A percentile compares a stretch with the other conserved stretches of the same genome.
These are phyloP conservation scores for Mycena leptocephala DNA, from an alignment of 768 basidiomycete species.

Conservation along the genomic window DNA sequence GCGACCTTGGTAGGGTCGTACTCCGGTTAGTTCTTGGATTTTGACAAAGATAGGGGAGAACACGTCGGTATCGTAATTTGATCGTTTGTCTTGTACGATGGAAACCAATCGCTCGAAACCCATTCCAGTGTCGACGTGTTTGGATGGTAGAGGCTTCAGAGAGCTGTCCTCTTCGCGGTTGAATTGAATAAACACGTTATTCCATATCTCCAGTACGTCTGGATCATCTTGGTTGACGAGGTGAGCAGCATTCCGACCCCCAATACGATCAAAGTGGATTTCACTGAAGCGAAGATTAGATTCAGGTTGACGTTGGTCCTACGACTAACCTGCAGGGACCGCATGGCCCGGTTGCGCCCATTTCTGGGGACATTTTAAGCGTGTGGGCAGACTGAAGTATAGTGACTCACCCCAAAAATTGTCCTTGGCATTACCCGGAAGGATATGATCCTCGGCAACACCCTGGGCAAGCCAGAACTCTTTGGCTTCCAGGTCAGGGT, in stretches of 20 bases:
- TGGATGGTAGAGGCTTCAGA: conserved; percentile 86
- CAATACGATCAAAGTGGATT: conserved; percentile 97
- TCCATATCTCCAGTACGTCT: conserved; percentile 98
- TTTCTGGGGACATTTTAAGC: conserved; percentile 72
- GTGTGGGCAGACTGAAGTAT: not conserved
- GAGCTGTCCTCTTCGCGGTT: conserved; percentile 94
- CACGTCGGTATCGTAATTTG: conserved; percentile 99
- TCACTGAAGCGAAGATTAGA: conserved; percentile 69
- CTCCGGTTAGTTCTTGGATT: conserved; percentile 92
- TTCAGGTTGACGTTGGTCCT: not conserved
- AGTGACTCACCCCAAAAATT: conserved; percentile 95
- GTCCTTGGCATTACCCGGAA: conserved; percentile 96
- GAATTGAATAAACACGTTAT: conserved; percentile 99
- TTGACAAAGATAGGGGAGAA: conserved; percentile 91
- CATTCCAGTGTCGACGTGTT: conserved; percentile 99
- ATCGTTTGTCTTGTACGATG: conserved; percentile 89
- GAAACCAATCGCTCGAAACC: conserved; percentile 99
- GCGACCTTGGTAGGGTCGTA: conserved; percentile 89
- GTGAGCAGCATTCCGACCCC: conserved; percentile 94
- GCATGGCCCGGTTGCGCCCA: conserved; percentile 98
- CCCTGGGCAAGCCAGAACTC: conserved; percentile 93
- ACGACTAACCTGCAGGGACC: conserved; percentile 89
- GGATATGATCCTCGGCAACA: conserved; percentile 89
- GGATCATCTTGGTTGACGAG: conserved; percentile 98
- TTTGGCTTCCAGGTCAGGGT: conserved; percentile 91